These are phyloP conservation scores for Didymella sp. DNA, from an alignment of 2,329 filamentous ascomycete genomes.

Conservation along the genomic window DNA sequence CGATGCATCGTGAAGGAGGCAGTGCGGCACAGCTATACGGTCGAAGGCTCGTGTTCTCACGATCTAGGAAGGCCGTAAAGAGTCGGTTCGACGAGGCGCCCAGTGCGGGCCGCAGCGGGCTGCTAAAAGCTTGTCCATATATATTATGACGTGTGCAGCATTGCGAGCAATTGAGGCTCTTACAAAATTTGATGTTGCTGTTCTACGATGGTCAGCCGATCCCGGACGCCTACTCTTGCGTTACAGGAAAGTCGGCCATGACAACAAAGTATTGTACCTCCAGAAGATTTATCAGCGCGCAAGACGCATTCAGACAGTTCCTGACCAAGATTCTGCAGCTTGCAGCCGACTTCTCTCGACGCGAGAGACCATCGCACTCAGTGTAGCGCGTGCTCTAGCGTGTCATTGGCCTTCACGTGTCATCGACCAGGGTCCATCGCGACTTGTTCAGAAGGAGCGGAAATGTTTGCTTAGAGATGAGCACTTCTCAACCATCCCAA, in stretches of 20 bases:
- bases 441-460: conserved; percentile 1
- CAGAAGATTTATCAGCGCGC: no score
- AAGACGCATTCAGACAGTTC: no score
- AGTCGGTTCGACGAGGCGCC: conserved; percentile 13
- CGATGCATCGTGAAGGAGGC: background rate
- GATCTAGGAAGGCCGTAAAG: conserved; percentile 2
- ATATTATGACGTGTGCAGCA: conserved; percentile 8
- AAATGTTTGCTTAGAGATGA: conserved; percentile 11
- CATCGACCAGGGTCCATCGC: conserved; percentile 6
- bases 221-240: conserved; percentile 6
- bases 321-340: no score
- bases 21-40: background rate
- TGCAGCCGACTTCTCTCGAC: no score
- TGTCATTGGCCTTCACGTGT: conserved; percentile 11
- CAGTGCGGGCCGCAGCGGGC: conserved; percentile 19
- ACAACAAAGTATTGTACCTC: no score
- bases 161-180: conserved; percentile 1
- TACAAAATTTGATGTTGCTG: background rate
- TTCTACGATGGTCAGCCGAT: background rate
- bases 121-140: background rate
- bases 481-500: background rate
- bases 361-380: conserved; percentile 10
- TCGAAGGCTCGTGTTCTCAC: background rate
- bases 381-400: conserved; percentile 12
- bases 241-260: no score